Evolutionary conservation across 106 monocot species (phyloP).

Genomic region (Allium fistulosum): DNA sequence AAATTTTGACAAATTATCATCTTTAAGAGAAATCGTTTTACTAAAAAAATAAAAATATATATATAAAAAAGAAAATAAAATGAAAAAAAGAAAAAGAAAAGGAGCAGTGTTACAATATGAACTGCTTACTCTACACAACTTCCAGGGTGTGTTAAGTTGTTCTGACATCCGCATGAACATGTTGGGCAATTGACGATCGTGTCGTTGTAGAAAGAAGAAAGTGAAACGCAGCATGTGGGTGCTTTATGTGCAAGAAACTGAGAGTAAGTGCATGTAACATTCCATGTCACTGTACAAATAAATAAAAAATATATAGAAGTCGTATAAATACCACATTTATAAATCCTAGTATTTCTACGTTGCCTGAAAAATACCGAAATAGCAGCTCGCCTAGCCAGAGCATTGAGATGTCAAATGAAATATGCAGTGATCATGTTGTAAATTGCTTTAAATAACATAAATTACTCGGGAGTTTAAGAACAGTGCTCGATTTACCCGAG

Average conservation of each 20-base stretch:
- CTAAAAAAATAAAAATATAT: no score
- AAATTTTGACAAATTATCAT: not conserved
- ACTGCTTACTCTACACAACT: constrained; percentile 75
- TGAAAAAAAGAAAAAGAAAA: not conserved
- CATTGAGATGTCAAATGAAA: not conserved
- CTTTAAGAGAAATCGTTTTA: not conserved
- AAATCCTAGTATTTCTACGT: not conserved
- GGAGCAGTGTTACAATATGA: not conserved
- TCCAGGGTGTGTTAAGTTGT: constrained; percentile 66
- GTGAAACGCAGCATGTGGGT: constrained; percentile 83
- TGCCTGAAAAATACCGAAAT: not conserved
- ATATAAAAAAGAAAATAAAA: no score
- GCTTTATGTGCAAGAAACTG: constrained; percentile 73
- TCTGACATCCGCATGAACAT: constrained; percentile 80
- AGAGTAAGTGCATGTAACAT: constrained; percentile 83
- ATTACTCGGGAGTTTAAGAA: not conserved
- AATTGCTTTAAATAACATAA: not conserved
- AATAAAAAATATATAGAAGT: constrained; percentile 3
- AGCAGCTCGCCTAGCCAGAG: not conserved
- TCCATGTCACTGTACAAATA: constrained; percentile 79
- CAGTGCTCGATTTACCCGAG: not conserved
- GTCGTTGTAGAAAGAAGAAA: constrained; percentile 91
- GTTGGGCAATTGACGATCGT: constrained; percentile 79
- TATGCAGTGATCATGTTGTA: not conserved
- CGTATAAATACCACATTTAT: not conserved